phyloP scores from a whole-genome alignment of 352 stramenopile species.

The Globisporangium lucens region DNA sequence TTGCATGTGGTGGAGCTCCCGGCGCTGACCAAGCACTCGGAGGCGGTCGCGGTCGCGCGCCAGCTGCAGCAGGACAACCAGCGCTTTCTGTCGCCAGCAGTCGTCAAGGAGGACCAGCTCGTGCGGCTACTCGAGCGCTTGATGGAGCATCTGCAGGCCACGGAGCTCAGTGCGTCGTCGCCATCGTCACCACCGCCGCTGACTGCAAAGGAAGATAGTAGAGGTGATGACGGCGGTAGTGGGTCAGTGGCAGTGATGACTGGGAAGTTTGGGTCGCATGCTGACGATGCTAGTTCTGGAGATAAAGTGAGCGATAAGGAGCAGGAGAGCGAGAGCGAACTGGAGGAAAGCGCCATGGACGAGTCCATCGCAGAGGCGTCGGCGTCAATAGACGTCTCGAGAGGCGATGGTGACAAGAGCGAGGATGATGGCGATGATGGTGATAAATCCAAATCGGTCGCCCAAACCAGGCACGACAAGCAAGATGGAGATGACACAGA shows the following conservation, averaged over 20 bases:
- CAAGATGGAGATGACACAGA: not conserved
- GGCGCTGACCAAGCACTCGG: slow-evolving; percentile 42
- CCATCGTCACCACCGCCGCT: not conserved
- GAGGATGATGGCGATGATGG: not conserved
- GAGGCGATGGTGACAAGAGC: slow-evolving; percentile 7
- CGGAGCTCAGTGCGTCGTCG: slow-evolving; percentile 6
- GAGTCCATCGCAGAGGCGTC: slow-evolving; percentile 40
- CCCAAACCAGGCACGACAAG: not conserved
- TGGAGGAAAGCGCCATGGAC: slow-evolving; percentile 41
- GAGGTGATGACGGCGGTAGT: not conserved
- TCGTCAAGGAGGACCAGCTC: slow-evolving; percentile 73
- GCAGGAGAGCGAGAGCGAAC: slow-evolving; percentile 19
- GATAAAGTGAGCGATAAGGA: slow-evolving; percentile 1
- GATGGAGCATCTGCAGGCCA: slow-evolving; percentile 42
- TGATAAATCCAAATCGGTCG: not conserved
- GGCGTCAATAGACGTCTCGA: slow-evolving; percentile 23
- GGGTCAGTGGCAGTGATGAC: not conserved
- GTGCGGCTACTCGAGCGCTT: slow-evolving; percentile 57
- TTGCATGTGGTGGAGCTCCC: slow-evolving; percentile 81
- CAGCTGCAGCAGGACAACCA: slow-evolving; percentile 68
- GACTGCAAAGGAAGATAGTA: not conserved
- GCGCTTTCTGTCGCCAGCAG: slow-evolving; percentile 46
- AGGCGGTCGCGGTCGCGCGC: slow-evolving; percentile 37
- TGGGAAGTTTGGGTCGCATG: not conserved
- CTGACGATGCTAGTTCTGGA: not conserved